Evolutionary conservation across 257 asterid genomes (phyloP).

Genomic region (Nicotiana tomentosiformis): DNA sequence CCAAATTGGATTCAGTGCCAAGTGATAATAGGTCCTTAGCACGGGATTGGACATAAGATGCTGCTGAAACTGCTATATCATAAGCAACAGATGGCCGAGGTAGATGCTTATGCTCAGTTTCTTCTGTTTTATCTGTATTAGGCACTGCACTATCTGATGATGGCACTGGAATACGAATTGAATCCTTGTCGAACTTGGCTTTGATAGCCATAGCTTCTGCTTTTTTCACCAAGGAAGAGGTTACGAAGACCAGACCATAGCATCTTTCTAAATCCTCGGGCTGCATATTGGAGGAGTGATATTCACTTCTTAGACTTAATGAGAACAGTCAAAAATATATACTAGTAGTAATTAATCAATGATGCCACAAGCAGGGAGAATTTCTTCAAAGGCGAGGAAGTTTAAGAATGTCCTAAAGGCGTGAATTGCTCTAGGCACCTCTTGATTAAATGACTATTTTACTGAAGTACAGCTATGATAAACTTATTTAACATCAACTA

Average conservation of each 20-base stretch:
- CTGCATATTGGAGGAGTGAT: constrained; percentile 35
- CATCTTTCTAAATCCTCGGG: constrained; percentile 54
- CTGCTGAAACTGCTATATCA: constrained; percentile 79
- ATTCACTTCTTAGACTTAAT: not conserved
- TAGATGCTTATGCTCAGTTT: constrained; percentile 15
- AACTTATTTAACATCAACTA: not conserved
- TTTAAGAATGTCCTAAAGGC: not conserved
- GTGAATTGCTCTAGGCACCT: not conserved
- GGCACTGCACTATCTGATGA: constrained; percentile 6
- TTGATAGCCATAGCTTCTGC: constrained; percentile 51
- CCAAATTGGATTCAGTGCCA: constrained; percentile 21
- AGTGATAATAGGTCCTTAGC: constrained; percentile 30
- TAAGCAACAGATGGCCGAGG: constrained; percentile 49
- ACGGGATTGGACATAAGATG: constrained; percentile 60
- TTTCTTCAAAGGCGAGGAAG: not conserved
- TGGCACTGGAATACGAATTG: constrained; percentile 9
- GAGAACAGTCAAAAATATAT: not conserved
- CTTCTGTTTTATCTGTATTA: constrained; percentile 8
- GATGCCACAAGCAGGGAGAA: not conserved
- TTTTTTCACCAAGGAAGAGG: constrained; percentile 75
- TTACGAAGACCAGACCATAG: constrained; percentile 62
- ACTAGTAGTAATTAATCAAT: not conserved
- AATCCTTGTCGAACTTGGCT: constrained; percentile 36
- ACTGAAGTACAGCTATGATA: not conserved
- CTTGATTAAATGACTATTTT: not conserved